These are phyloP conservation scores for Phoma sp. DNA, from an alignment of 2,329 filamentous ascomycete genomes.

Conservation along the genomic window DNA sequence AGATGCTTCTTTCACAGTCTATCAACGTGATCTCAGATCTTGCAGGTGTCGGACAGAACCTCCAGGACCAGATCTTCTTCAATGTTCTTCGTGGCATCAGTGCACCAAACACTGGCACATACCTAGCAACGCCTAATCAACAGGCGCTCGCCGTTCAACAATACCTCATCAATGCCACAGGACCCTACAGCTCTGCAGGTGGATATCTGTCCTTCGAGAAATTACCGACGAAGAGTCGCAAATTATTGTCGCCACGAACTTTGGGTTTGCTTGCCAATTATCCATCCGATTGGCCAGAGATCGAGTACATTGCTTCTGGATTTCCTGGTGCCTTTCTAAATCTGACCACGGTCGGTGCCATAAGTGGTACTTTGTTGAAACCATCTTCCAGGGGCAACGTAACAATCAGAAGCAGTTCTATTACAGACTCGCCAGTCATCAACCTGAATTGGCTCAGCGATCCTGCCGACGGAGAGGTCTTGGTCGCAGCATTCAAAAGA, in stretches of 20 bases:
- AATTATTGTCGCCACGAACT: slow-evolving; percentile 17
- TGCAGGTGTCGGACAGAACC: slow-evolving; percentile 38
- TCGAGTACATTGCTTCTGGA: slow-evolving; percentile 29
- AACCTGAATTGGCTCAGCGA: slow-evolving; percentile 44
- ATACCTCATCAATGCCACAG: slow-evolving; percentile 21
- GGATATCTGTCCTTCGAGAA: slow-evolving; percentile 33
- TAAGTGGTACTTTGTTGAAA: slow-evolving; percentile 23
- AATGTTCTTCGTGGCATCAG: slow-evolving; percentile 24
- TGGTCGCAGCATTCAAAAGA: slow-evolving; percentile 41
- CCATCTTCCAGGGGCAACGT: slow-evolving; percentile 38
- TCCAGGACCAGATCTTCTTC: slow-evolving; percentile 34
- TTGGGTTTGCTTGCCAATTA: slow-evolving; percentile 16
- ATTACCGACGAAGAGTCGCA: slow-evolving; percentile 19
- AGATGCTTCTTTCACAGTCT: slow-evolving; percentile 17
- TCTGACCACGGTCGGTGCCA: slow-evolving; percentile 19
- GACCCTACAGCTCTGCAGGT: slow-evolving; percentile 29
- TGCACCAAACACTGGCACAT: slow-evolving; percentile 29
- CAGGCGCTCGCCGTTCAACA: slow-evolving; percentile 18
- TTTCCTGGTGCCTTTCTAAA: slow-evolving; percentile 23
- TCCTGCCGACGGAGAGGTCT: slow-evolving; percentile 38
- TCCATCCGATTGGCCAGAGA: slow-evolving; percentile 27
- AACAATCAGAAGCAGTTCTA: slow-evolving; percentile 36
- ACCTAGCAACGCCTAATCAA: slow-evolving; percentile 21
- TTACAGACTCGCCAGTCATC: slow-evolving; percentile 40
- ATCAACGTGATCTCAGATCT: slow-evolving; percentile 32